These are phyloP conservation scores for Mycena alexandri DNA, from an alignment of 768 basidiomycete genomes.

Conservation along the genomic window DNA sequence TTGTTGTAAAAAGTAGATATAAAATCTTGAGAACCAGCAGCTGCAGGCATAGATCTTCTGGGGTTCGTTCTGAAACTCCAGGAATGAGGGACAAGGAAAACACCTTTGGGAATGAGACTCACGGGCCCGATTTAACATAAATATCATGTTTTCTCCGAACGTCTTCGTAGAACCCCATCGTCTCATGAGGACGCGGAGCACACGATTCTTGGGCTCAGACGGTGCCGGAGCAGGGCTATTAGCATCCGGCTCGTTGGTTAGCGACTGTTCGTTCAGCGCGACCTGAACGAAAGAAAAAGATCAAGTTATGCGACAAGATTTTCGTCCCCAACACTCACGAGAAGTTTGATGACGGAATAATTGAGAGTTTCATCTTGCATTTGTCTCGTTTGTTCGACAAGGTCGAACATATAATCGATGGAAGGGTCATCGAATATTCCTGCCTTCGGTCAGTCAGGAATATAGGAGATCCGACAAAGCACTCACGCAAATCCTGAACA, in stretches of 20 bases:
- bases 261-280: constrained; percentile 93
- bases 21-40: constrained; percentile 93
- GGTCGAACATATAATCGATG: constrained; percentile 90
- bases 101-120: constrained; percentile 46
- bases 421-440: constrained; percentile 87
- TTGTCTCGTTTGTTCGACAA: constrained; percentile 92
- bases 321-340: constrained; percentile 66
- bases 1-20: constrained; percentile 94
- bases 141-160: constrained; percentile 98
- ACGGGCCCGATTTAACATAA: constrained; percentile 98
- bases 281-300: constrained; percentile 62
- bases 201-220: constrained; percentile 78
- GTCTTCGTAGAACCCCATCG: constrained; percentile 90
- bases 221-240: constrained; percentile 16
- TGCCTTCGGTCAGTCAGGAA: constrained; percentile 46
- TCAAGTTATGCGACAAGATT: not conserved
- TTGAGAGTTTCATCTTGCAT: constrained; percentile 94
- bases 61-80: constrained; percentile 70
- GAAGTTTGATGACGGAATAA: constrained; percentile 94
- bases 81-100: not conserved
- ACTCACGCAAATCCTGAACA: constrained; percentile 82
- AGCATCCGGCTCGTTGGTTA: constrained; percentile 52
- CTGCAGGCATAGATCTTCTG: constrained; percentile 96
- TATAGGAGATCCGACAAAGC: not conserved
- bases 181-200: constrained; percentile 86